Evolutionary conservation across 2,329 filamentous ascomycete species (phyloP), one percentile per base, ranked within the genome.

Genomic region (Apiospora koreana): DNA sequence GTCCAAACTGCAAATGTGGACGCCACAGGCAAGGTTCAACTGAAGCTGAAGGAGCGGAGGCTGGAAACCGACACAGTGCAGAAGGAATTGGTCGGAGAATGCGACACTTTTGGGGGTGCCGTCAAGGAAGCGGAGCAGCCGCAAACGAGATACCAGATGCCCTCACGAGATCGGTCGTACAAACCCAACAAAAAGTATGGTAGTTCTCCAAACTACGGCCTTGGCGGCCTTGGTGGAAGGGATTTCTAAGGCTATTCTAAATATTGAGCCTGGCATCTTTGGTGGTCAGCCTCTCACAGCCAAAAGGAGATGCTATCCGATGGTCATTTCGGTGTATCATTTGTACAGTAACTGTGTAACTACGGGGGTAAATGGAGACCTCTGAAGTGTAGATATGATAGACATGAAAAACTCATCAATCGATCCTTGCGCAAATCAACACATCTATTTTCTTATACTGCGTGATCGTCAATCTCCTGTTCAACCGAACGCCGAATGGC

Each of bases 11-110:
- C 85, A 45, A 81, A 77, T 71, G 76, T 88, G 67, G 84, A 87
- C 76, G 83, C 87, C 1, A 81, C 79, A 66, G 89, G 89, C 71
- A 85, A 80, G 73, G 78, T 90, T 16, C 74, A 82, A 8, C 71
- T 89, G 50, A 77, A 77, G 23, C 77, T 88, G n/a, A 76, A 76
- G 21, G 84, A 85, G 65, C 78, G 83, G 0, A 71, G 77, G 23
- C 12, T 72, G 1, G 80, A 83, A 62, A 67, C 58, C 72, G 73
- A 69, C 67, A 68, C 65, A n/a, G 69, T 72, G n/a, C 69, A 72
- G 12, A 72, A 70, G 66, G 71, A 72, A 41, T 54, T 67, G 67
- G 69, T 72, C 1, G 71, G 71, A 45, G 69, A 71, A 66, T 64
- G 18, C 23, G 45, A 45, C 3, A 45, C 45, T 21, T 72, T 68